phyloP scores from a whole-genome alignment of 257 asterid species.

The Coffea eugenioides region DNA sequence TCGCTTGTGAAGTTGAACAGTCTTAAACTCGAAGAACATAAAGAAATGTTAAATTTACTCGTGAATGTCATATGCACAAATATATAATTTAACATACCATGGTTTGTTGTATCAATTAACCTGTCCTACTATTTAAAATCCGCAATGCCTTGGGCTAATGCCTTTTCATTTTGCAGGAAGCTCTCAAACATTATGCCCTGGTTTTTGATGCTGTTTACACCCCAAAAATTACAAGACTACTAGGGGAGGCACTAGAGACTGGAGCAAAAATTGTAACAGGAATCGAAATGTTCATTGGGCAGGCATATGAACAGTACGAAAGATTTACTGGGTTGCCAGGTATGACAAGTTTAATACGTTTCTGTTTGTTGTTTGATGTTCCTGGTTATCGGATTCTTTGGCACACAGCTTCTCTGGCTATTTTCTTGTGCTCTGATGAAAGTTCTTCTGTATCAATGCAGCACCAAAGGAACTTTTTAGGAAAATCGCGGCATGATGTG shows the following conservation, averaged over 20 bases:
- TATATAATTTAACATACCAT: background rate
- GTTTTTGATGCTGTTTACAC: constrained; percentile 96
- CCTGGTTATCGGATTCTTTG: background rate
- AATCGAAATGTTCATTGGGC: constrained; percentile 87
- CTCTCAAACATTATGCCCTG: constrained; percentile 58
- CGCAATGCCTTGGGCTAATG: background rate
- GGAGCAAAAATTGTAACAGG: constrained; percentile 88
- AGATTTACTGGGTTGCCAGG: constrained; percentile 93
- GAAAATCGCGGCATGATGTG: constrained; percentile 45
- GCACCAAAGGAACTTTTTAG: constrained; percentile 85
- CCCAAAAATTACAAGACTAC: constrained; percentile 77
- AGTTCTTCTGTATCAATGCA: constrained; percentile 30
- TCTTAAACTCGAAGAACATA: background rate
- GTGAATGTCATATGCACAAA: background rate
- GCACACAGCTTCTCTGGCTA: background rate
- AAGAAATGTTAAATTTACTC: background rate
- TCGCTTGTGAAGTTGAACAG: background rate
- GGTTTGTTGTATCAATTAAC: background rate
- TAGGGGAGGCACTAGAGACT: constrained; percentile 68
- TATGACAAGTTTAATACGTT: constrained; percentile 9
- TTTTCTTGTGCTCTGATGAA: constrained; percentile 12
- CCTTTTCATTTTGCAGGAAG: constrained; percentile 53
- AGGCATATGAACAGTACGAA: constrained; percentile 90
- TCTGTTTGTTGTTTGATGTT: background rate
- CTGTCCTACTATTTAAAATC: background rate